These are phyloP conservation scores for Penicillium sp. DNA, from an alignment of 2,329 filamentous ascomycete genomes.

Conservation along the genomic window DNA sequence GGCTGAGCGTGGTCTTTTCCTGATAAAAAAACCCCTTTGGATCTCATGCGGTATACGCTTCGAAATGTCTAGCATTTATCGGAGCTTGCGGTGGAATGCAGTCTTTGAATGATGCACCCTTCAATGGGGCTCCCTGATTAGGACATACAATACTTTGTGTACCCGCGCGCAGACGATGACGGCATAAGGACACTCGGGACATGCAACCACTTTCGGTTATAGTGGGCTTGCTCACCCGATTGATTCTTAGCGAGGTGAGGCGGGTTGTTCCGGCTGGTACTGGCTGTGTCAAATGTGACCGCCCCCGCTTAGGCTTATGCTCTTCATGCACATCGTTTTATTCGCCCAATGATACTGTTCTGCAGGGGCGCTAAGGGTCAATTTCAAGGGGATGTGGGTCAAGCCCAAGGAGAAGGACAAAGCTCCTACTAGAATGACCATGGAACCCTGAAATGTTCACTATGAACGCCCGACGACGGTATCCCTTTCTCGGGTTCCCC, in stretches of 20 bases:
- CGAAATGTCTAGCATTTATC: neutral
- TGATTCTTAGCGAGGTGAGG: neutral
- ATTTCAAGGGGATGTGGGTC: neutral
- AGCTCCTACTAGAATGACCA: neutral
- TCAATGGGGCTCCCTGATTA: neutral
- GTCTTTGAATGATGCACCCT: neutral
- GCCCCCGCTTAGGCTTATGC: neutral
- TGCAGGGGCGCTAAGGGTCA: neutral
- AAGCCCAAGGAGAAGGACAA: neutral
- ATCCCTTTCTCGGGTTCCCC: neutral
- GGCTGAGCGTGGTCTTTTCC: neutral
- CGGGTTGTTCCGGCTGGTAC: neutral
- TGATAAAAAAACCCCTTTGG: neutral
- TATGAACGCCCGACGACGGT: neutral
- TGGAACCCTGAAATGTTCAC: neutral
- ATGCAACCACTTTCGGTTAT: neutral
- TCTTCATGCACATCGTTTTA: neutral
- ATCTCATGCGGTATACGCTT: neutral
- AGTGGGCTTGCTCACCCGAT: neutral
- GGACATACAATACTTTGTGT: neutral
- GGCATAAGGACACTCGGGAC: neutral
- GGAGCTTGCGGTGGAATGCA: neutral
- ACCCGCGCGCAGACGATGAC: neutral
- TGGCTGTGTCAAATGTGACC: neutral
- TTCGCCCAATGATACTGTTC: neutral